Conservation (phyloP, 768 basidiomycete genomes). For the Saitozyma sp. region DNA sequence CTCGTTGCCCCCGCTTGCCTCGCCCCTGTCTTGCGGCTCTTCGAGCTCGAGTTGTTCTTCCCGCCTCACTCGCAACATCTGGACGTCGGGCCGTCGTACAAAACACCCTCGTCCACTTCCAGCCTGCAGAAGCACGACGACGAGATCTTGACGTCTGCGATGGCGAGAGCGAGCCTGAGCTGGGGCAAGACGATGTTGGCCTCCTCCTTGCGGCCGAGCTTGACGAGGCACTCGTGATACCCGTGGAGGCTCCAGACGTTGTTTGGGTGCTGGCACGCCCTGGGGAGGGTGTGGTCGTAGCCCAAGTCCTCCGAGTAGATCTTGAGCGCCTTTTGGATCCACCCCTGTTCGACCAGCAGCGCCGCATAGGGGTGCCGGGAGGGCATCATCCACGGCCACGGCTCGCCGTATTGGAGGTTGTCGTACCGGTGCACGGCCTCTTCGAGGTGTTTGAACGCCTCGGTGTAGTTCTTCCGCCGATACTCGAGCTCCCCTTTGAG, state of each 20-base stretch:
- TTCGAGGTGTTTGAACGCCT: slow-evolving; percentile 34
- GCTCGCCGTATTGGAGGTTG: slow-evolving; percentile 36
- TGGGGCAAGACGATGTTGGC: slow-evolving; percentile 25
- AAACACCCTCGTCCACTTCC: no score
- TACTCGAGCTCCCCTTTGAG: slow-evolving; percentile 46
- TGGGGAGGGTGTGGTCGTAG: slow-evolving; percentile 22
- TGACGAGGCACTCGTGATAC: slow-evolving; percentile 39
- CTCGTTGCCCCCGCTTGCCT: no score
- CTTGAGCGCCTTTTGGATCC: slow-evolving; percentile 26
- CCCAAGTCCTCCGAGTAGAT: slow-evolving; percentile 41
- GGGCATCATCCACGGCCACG: slow-evolving; percentile 46
- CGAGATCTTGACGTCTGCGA: slow-evolving; percentile 34
- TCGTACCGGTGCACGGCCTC: slow-evolving; percentile 37
- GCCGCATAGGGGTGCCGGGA: slow-evolving; percentile 44
- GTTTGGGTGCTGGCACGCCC: slow-evolving; percentile 40
- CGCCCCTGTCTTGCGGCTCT: no score
- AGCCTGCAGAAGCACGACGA: slow-evolving; percentile 31
- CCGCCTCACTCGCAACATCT: no score
- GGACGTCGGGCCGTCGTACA: no score
- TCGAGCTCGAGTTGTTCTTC: no score
- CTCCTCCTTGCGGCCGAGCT: slow-evolving; percentile 24
- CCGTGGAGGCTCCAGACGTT: slow-evolving; percentile 47
- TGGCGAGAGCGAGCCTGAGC: slow-evolving; percentile 26
- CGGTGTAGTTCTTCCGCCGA: slow-evolving; percentile 30
- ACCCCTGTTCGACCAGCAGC: slow-evolving; percentile 36